phyloP scores from a whole-genome alignment of 148 eudicot genomes.

The Hydrangea macrophylla region DNA sequence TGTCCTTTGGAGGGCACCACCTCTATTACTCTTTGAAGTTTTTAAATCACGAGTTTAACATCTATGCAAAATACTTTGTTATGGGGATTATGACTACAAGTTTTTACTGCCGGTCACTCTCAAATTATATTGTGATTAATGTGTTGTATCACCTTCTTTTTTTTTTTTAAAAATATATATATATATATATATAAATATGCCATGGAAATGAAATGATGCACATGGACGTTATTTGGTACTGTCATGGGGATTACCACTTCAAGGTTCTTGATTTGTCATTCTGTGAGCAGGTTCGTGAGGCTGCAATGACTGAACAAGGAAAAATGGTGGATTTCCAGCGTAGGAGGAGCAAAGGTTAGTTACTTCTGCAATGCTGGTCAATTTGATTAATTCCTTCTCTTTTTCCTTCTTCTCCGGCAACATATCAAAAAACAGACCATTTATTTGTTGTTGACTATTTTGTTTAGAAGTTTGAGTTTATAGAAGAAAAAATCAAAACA shows the following conservation, averaged over 20 bases:
- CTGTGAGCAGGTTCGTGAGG: conserved; percentile 72
- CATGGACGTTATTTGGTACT: neutral
- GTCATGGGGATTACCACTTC: neutral
- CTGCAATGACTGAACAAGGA: conserved; percentile 64
- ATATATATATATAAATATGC: too few species aligned
- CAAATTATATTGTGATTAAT: neutral
- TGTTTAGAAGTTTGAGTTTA: too few species aligned
- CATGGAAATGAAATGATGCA: neutral
- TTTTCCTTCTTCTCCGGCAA: too few species aligned
- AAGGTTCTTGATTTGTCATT: conserved; percentile 10
- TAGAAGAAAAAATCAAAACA: too few species aligned
- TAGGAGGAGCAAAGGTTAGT: conserved; percentile 80
- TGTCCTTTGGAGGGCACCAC: neutral
- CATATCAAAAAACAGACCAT: too few species aligned
- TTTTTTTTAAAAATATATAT: too few species aligned
- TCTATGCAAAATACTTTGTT: neutral
- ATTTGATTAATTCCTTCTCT: too few species aligned
- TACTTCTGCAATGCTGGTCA: conserved; percentile 1
- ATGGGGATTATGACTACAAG: neutral
- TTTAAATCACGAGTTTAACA: neutral
- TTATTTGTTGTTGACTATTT: too few species aligned
- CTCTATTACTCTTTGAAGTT: neutral
- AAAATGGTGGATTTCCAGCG: conserved; percentile 90
- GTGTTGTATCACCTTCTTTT: neutral
- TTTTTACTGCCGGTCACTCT: neutral